These are phyloP conservation scores for Panicum virgatum DNA, from an alignment of 202 grass and related monocot genomes.

Conservation along the genomic window DNA sequence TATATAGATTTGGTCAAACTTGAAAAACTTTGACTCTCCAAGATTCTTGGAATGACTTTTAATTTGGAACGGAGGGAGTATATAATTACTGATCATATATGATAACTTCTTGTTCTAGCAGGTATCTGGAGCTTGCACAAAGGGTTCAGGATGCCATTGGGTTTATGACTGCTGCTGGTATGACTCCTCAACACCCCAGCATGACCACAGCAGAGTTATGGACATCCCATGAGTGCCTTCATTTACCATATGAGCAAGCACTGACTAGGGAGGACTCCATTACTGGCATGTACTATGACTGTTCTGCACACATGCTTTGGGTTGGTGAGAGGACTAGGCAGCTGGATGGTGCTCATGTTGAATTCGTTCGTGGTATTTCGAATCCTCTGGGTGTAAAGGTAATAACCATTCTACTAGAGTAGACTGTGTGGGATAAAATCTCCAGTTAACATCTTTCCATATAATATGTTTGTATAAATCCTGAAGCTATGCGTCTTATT, in stretches of 20 bases:
- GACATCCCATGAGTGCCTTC: conserved; percentile 91
- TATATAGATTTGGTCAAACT: too few relatives aligned
- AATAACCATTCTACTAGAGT: background rate
- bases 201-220: conserved; percentile 78
- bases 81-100: background rate
- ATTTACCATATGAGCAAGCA: conserved; percentile 76
- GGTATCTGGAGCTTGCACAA: conserved; percentile 66
- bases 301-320: conserved; percentile 88
- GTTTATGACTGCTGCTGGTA: conserved; percentile 64
- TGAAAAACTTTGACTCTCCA: too few relatives aligned
- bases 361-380: conserved; percentile 74
- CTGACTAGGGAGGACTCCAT: conserved; percentile 69
- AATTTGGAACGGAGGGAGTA: too few relatives aligned
- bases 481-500: background rate
- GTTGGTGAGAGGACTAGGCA: conserved; percentile 81
- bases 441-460: conserved; percentile 1
- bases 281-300: conserved; percentile 60
- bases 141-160: conserved; percentile 74
- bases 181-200: conserved; percentile 63
- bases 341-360: conserved; percentile 75
- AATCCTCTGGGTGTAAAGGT: conserved; percentile 90
- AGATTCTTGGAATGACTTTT: too few relatives aligned
- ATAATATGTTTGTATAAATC: background rate
- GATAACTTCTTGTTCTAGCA: conserved; percentile 6
- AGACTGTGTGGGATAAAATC: background rate